These are phyloP conservation scores for Picea sitchensis DNA, from an alignment of 75 land plant species.

Conservation along the genomic window DNA sequence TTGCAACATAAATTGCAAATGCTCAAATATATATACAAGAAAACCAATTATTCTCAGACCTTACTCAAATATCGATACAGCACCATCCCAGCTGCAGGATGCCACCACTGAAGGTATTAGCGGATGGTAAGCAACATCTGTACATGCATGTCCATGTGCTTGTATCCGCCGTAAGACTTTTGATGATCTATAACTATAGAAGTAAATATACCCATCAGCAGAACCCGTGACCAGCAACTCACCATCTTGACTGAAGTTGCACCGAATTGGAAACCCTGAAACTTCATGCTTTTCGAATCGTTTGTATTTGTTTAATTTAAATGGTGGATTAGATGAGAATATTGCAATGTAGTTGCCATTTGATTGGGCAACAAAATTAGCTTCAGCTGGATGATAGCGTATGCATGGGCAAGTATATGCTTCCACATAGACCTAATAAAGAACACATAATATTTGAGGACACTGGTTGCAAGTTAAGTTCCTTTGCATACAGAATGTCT, in stretches of 20 bases:
- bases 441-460: slow-evolving; percentile 2
- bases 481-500: background rate
- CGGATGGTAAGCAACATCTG: slow-evolving; percentile 81
- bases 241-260: slow-evolving; percentile 82
- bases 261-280: slow-evolving; percentile 80
- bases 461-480: background rate
- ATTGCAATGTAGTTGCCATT: slow-evolving; percentile 91
- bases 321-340: slow-evolving; percentile 74
- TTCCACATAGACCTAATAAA: slow-evolving; percentile 80
- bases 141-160: slow-evolving; percentile 60
- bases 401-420: slow-evolving; percentile 87
- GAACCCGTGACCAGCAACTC: slow-evolving; percentile 67
- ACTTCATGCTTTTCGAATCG: slow-evolving; percentile 83
- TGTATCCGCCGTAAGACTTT: slow-evolving; percentile 47
- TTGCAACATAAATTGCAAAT: too few relatives aligned
- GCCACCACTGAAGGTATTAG: slow-evolving; percentile 68
- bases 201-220: slow-evolving; percentile 74
- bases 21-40: too few relatives aligned
- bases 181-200: slow-evolving; percentile 62
- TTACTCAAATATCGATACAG: slow-evolving; percentile 54
- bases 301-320: slow-evolving; percentile 76
- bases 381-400: slow-evolving; percentile 71
- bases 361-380: slow-evolving; percentile 78
- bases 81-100: slow-evolving; percentile 84
- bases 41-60: too few relatives aligned